Base-by-base conservation (phyloP, 2,329 filamentous ascomycete species). In the Diplodia mutila region DNA sequence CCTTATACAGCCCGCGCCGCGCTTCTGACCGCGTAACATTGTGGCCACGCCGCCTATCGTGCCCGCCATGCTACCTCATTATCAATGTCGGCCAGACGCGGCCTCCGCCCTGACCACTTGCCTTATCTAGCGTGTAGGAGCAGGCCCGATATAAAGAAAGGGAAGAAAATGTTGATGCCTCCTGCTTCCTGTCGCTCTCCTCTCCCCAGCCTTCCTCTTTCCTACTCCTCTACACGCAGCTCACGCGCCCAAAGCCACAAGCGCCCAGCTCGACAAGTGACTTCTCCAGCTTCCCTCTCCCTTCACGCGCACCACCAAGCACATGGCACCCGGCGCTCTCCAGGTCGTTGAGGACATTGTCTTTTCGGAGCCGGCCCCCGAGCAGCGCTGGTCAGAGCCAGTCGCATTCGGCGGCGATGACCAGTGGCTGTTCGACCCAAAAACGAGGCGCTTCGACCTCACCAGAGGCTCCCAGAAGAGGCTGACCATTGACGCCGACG, bases 361-460 rank as follows among this genome's bases (percentile, higher is more conserved):
- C 49, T 65, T 69, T 52, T 71, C 69, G 39, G 67, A 72, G 67
- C 67, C 71, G 16, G 61, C 64, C 18, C 49, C 55, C 25, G 70
- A 75, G 29, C 52, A 65, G 66, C 76, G 74, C 71, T 74, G 74
- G 59, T 77, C 77, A n/a, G 78, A 79, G 32, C 77, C 79, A 34
- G 78, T 80, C 63, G 73, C 78, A 5, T 81, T 81, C 66, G 78
- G 79, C 67, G 78, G 76, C 53, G 73, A 79, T 68, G 76, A 80
- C 61, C 76, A 79, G 75, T 81, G 79, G 79, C 76, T 78, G 70
- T 81, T 79, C 70, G 74, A 77, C 57, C 77, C 78, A 11, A 72
- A 75, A 27, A 78, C 78, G 65, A 79, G 75, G 64, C 79, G 78
- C 67, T 81, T 81, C 75, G 79, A 81, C 67, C 73, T 81, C 21